phyloP scores from a whole-genome alignment of 2,329 filamentous ascomycete genomes.

The Aspergillus glaucus region DNA sequence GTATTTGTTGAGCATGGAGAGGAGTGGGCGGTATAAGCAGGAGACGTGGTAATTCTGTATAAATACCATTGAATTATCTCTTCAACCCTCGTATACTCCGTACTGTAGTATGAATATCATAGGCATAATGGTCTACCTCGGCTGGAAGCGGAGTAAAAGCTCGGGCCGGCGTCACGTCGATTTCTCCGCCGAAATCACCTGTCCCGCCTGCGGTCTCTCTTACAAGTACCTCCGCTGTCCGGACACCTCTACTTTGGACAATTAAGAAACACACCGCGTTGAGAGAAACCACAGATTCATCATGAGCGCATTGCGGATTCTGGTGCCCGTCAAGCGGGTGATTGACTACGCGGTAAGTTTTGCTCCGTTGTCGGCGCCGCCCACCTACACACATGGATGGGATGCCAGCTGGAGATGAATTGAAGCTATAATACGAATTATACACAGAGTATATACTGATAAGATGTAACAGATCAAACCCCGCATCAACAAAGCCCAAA shows the following conservation, averaged over 20 bases:
- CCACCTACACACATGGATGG: not conserved
- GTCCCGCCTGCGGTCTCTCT: conserved; percentile 8
- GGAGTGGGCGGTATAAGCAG: conserved; percentile 57
- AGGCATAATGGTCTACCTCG: conserved; percentile 18
- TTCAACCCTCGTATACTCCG: not conserved
- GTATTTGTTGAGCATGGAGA: conserved; percentile 55
- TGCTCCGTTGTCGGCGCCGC: conserved; percentile 15
- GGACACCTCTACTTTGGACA: not conserved
- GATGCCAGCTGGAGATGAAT: not conserved
- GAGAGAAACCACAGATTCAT: conserved; percentile 9
- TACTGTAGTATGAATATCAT: not conserved
- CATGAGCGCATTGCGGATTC: conserved; percentile 58
- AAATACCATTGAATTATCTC: not conserved
- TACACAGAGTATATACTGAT: conserved; percentile 1
- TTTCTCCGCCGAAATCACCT: conserved; percentile 24
- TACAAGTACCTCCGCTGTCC: not conserved
- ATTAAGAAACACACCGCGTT: not conserved
- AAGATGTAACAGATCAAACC: conserved; percentile 54
- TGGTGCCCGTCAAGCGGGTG: conserved; percentile 76
- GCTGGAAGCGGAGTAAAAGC: conserved; percentile 20
- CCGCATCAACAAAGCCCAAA: conserved; percentile 64
- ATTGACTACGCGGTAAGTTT: conserved; percentile 74
- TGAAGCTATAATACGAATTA: conserved; percentile 1
- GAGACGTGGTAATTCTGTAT: conserved; percentile 56
- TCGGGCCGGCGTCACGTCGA: conserved; percentile 21